phyloP scores from a whole-genome alignment of 2,329 filamentous ascomycete genomes.

The Chaetomium globosum region DNA sequence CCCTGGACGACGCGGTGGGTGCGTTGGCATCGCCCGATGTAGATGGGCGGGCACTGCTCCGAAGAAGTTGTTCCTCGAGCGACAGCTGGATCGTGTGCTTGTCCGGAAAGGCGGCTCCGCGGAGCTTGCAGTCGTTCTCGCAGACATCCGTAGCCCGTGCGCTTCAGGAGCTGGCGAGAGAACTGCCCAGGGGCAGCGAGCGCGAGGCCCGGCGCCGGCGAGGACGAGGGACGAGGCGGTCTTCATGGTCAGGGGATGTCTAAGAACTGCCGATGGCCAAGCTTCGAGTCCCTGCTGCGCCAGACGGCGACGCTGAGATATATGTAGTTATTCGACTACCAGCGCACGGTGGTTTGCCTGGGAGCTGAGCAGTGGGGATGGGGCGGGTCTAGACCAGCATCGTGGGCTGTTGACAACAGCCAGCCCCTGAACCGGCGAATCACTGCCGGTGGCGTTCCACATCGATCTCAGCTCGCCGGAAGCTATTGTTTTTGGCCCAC shows the following conservation, averaged over 20 bases:
- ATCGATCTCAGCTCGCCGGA: not conserved
- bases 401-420: not conserved
- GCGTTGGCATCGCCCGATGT: slow-evolving; percentile 12
- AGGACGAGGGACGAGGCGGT: slow-evolving; percentile 7
- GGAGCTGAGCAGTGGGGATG: slow-evolving; percentile 2
- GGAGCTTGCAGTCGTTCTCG: slow-evolving; percentile 25
- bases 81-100: slow-evolving; percentile 26
- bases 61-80: slow-evolving; percentile 21
- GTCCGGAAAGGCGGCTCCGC: slow-evolving; percentile 22
- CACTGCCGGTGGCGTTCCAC: not conserved
- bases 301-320: not conserved
- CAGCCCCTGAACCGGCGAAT: slow-evolving; percentile 3
- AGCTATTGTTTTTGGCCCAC: not conserved
- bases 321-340: not conserved
- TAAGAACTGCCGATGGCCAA: not conserved
- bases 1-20: slow-evolving; percentile 9
- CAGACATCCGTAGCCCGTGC: slow-evolving; percentile 27
- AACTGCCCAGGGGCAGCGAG: slow-evolving; percentile 11
- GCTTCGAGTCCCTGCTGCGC: not conserved
- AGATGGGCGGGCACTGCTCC: slow-evolving; percentile 28
- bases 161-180: slow-evolving; percentile 9
- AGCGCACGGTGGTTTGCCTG: not conserved
- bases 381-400: slow-evolving; percentile 5
- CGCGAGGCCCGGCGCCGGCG: slow-evolving; percentile 23
- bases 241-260: slow-evolving; percentile 13